These are phyloP conservation scores for Teratosphaeria nubilosa DNA, from an alignment of 2,329 filamentous ascomycete species.

Conservation along the genomic window DNA sequence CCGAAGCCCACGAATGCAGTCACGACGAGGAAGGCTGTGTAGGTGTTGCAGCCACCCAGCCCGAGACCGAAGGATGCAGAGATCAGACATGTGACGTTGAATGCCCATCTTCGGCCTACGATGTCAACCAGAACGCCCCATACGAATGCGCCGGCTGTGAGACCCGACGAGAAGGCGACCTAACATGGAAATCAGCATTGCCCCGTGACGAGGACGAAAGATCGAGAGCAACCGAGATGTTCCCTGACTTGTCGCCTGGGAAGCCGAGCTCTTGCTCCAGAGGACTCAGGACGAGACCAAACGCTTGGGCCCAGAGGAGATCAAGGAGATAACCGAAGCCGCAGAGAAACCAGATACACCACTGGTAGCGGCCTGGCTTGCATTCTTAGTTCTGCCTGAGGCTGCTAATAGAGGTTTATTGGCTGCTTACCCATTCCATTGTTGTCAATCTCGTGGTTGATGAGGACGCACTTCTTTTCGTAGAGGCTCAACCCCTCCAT, in stretches of 20 bases:
- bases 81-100: conserved; percentile 49
- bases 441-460: conserved; percentile 40
- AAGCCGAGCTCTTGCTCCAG: conserved; percentile 50
- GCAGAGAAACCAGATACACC: conserved; percentile 41
- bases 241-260: conserved; percentile 31
- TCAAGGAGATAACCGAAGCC: conserved; percentile 48
- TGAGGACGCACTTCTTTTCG: conserved; percentile 35
- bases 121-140: conserved; percentile 49
- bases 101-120: conserved; percentile 45
- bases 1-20: conserved; percentile 47
- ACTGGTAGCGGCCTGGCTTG: conserved; percentile 35
- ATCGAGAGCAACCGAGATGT: conserved; percentile 34
- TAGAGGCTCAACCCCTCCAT: conserved; percentile 26
- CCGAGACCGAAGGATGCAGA: conserved; percentile 44
- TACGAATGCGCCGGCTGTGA: conserved; percentile 46
- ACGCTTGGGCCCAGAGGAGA: conserved; percentile 49
- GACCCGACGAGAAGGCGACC: conserved; percentile 43
- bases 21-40: conserved; percentile 42
- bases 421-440: conserved; percentile 39
- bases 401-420: not conserved
- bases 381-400: not conserved
- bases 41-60: conserved; percentile 41
- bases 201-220: not conserved
- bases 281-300: conserved; percentile 45
- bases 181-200: not conserved